A percentile compares a stretch with the other conserved stretches of the same genome.
phyloP scores from a whole-genome alignment of 192 early-diverging fungal species.

The Umbelopsis sp. region DNA sequence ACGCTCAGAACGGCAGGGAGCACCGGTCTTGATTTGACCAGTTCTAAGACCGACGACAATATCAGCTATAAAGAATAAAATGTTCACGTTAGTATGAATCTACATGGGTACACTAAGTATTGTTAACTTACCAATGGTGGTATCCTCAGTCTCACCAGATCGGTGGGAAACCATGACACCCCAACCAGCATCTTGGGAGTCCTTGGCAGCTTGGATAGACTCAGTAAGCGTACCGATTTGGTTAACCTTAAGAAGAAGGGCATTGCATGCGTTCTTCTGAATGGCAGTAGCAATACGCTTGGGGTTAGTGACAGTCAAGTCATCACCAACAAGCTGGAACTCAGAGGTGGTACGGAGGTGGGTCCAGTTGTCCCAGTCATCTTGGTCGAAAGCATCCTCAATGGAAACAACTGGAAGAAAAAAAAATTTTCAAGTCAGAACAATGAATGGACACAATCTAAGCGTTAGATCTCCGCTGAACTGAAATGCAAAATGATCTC shows the following conservation, averaged over 20 bases:
- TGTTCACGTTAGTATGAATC: neutral
- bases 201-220: slow-evolving; percentile 82
- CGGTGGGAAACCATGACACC: slow-evolving; percentile 99
- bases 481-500: neutral
- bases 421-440: slow-evolving; percentile 6
- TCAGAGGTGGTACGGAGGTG: slow-evolving; percentile 61
- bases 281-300: slow-evolving; percentile 85
- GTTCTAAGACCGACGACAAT: slow-evolving; percentile 95
- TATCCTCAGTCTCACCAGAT: slow-evolving; percentile 98
- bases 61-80: slow-evolving; percentile 78
- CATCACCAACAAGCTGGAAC: slow-evolving; percentile 83
- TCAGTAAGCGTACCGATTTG: slow-evolving; percentile 98
- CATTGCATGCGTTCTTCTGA: slow-evolving; percentile 93
- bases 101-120: neutral
- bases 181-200: slow-evolving; percentile 88
- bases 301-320: slow-evolving; percentile 98
- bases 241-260: slow-evolving; percentile 97
- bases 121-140: slow-evolving; percentile 35
- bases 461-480: slow-evolving; percentile 2
- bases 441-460: slow-evolving; percentile 20
- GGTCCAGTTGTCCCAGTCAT: slow-evolving; percentile 94
- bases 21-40: slow-evolving; percentile 99
- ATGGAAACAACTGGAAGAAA: slow-evolving; percentile 74
- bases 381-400: slow-evolving; percentile 99
- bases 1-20: slow-evolving; percentile 96